phyloP scores from a whole-genome alignment of 2,329 filamentous ascomycete species.

The Apiospora pterosperma region DNA sequence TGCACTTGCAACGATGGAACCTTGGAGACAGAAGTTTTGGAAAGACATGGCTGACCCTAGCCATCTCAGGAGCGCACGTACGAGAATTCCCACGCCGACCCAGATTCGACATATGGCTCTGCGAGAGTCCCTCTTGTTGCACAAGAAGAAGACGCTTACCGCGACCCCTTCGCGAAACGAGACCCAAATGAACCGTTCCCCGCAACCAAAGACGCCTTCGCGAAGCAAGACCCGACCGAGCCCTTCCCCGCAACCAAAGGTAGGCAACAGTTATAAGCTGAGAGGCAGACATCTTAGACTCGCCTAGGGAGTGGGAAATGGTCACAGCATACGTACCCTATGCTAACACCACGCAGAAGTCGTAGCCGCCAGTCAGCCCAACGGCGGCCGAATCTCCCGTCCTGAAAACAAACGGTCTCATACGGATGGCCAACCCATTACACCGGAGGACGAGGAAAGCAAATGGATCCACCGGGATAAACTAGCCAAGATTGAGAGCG shows the following conservation, averaged over 20 bases:
- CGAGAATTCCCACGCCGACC: slow-evolving; percentile 20
- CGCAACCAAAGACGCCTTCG: slow-evolving; percentile 19
- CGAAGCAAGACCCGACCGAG: slow-evolving; percentile 14
- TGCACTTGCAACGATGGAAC: not conserved
- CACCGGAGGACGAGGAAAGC: slow-evolving; percentile 51
- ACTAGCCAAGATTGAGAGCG: slow-evolving; percentile 74
- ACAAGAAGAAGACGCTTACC: slow-evolving; percentile 18
- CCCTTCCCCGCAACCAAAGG: slow-evolving; percentile 20
- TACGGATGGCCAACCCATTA: slow-evolving; percentile 20
- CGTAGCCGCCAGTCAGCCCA: no score
- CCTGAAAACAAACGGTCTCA: slow-evolving; percentile 25
- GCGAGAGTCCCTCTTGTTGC: slow-evolving; percentile 11
- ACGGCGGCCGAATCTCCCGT: slow-evolving; percentile 14
- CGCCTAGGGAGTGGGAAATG: not conserved
- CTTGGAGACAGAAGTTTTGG: not conserved
- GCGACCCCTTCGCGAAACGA: slow-evolving; percentile 15
- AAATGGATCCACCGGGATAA: slow-evolving; percentile 89
- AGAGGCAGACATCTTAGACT: not conserved
- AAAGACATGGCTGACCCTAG: not conserved
- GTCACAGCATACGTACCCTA: not conserved
- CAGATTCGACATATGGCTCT: slow-evolving; percentile 17
- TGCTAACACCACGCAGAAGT: slow-evolving; percentile 17
- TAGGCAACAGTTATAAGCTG: slow-evolving; percentile 8
- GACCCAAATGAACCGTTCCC: slow-evolving; percentile 19
- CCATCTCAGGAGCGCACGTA: slow-evolving; percentile 19